Conservation (phyloP, 805 yeast genomes). For the Yarrowia deformans region DNA sequence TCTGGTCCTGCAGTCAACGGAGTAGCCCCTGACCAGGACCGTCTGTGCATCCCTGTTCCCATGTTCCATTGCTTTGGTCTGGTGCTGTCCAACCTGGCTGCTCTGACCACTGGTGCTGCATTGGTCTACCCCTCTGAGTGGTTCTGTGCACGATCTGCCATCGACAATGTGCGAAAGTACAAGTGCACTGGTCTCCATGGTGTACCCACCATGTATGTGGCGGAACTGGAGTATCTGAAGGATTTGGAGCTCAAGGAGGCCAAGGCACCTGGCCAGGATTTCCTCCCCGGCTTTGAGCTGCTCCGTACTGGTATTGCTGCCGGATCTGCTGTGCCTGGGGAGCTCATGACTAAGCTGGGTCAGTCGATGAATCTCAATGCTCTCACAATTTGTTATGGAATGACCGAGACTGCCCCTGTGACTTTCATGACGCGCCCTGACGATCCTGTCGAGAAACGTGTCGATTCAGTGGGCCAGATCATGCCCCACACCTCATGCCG, state of each 20-base stretch:
- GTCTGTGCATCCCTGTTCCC: conserved; percentile 48
- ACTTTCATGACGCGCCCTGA: conserved; percentile 47
- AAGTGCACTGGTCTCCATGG: conserved; percentile 47
- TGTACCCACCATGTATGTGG: conserved; percentile 50
- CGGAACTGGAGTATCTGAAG: conserved; percentile 45
- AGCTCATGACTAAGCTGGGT: conserved; percentile 46
- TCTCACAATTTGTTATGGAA: conserved; percentile 49
- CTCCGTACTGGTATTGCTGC: conserved; percentile 49
- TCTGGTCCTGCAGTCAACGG: conserved; percentile 43
- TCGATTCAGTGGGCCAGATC: conserved; percentile 46
- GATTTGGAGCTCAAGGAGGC: conserved; percentile 41
- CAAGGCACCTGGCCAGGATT: conserved; percentile 18
- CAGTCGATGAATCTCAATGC: conserved; percentile 44
- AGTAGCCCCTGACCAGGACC: conserved; percentile 43
- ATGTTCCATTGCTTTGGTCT: conserved; percentile 50
- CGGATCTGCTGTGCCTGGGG: conserved; percentile 49
- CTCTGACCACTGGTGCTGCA: conserved; percentile 45
- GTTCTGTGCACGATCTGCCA: conserved; percentile 45
- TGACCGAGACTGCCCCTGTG: conserved; percentile 50
- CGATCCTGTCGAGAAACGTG: conserved; percentile 46
- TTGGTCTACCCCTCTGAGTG: conserved; percentile 47
- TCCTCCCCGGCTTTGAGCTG: conserved; percentile 43
- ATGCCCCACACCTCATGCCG: conserved; percentile 48
- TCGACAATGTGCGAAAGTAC: conserved; percentile 44
- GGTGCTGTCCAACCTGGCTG: conserved; percentile 47